A percentile compares a stretch with the other conserved stretches of the same genome.
These are phyloP conservation scores for Haematococcus lacustris DNA, from an alignment of 139 green algal genomes.

Conservation along the genomic window DNA sequence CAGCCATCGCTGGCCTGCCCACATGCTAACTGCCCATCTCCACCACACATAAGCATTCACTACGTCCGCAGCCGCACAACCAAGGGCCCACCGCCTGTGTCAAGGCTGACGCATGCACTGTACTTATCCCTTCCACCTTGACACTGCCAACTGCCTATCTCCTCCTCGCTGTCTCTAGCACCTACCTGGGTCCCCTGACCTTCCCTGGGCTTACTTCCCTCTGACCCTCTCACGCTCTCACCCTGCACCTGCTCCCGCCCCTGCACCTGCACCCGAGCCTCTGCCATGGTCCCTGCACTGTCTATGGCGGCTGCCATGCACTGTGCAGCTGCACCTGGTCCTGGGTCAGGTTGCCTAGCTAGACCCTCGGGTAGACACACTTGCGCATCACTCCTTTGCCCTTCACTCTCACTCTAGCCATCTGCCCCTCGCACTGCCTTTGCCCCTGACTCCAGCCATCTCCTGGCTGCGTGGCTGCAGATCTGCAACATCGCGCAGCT, in stretches of 20 bases:
- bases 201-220: too few relatives aligned
- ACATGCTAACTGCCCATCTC: neutral
- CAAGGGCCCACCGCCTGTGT: neutral
- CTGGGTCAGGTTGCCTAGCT: neutral
- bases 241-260: too few relatives aligned
- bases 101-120: neutral
- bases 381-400: neutral
- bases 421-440: neutral
- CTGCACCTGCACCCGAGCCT: too few relatives aligned
- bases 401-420: neutral
- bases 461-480: neutral
- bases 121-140: neutral
- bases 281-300: neutral
- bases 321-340: too few relatives aligned
- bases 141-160: neutral
- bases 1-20: neutral
- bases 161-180: too few relatives aligned
- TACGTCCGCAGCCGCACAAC: neutral
- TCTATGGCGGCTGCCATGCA: too few relatives aligned
- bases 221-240: too few relatives aligned
- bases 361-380: neutral
- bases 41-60: neutral
- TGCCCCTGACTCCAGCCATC: neutral
- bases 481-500: constrained; percentile 13
- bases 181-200: too few relatives aligned